These are phyloP conservation scores for Heterobasidion occidentale DNA, from an alignment of 1,284 basidiomycete genomes.

Conservation along the genomic window DNA sequence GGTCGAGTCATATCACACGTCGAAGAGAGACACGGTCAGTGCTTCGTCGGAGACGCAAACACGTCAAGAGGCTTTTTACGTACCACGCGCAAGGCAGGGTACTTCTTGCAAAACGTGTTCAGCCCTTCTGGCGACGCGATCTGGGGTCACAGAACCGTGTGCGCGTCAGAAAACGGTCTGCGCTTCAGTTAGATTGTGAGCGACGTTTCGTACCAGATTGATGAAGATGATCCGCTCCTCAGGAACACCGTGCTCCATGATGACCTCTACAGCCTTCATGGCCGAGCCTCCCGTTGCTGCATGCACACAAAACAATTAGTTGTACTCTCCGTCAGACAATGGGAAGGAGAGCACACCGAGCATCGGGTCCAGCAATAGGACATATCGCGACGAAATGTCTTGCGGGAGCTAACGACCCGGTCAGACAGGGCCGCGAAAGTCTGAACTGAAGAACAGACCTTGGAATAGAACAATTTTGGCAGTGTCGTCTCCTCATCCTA, in stretches of 20 bases:
- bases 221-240: slow-evolving; percentile 94
- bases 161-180: no score
- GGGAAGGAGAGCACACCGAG: slow-evolving; percentile 56
- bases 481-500: slow-evolving; percentile 89
- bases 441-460: slow-evolving; percentile 34
- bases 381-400: slow-evolving; percentile 89
- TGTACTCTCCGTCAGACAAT: neutral
- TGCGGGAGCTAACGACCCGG: slow-evolving; percentile 66
- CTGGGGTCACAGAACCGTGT: slow-evolving; percentile 32
- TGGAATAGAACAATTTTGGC: slow-evolving; percentile 87
- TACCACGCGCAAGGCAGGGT: slow-evolving; percentile 80
- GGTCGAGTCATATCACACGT: neutral
- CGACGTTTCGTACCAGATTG: slow-evolving; percentile 62
- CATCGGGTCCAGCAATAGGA: slow-evolving; percentile 96
- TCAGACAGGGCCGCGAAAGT: neutral
- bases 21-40: no score
- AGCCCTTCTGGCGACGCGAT: slow-evolving; percentile 92
- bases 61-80: slow-evolving; percentile 22
- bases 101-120: slow-evolving; percentile 72
- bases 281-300: slow-evolving; percentile 95
- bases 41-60: no score
- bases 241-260: slow-evolving; percentile 84
- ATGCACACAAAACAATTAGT: neutral
- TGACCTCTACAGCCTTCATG: slow-evolving; percentile 94
- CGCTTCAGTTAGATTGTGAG: no score